Conservation (phyloP, 768 basidiomycete genomes). For the Russula olivacea region DNA sequence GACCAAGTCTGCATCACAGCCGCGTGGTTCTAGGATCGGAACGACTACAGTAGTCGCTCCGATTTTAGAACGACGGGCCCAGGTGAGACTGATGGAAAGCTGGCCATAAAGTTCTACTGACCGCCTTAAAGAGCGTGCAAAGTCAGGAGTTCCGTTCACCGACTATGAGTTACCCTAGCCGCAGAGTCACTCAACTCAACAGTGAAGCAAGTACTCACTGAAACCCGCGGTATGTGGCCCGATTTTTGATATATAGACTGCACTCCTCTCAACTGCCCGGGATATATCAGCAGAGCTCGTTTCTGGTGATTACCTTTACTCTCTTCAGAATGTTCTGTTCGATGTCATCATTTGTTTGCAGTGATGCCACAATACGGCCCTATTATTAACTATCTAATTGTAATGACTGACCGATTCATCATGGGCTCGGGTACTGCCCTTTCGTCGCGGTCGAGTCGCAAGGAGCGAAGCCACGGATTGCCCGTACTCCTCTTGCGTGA, state of each 20-base stretch:
- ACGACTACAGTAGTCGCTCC: too few species aligned
- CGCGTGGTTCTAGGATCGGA: too few species aligned
- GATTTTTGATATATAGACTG: not conserved
- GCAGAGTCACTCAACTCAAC: not conserved
- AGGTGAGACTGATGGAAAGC: not conserved
- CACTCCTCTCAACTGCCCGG: not conserved
- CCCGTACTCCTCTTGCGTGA: not conserved
- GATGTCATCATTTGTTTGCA: not conserved
- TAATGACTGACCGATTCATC: not conserved
- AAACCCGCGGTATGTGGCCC: not conserved
- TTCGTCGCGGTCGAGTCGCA: not conserved
- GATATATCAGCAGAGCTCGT: constrained; percentile 10
- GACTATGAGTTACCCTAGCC: not conserved
- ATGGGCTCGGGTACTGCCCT: too few species aligned
- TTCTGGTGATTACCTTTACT: not conserved
- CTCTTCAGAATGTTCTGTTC: not conserved
- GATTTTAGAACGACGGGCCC: not conserved
- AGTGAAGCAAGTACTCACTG: not conserved
- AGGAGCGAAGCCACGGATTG: not conserved
- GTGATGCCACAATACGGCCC: not conserved
- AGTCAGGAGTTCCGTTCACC: not conserved
- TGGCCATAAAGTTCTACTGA: not conserved
- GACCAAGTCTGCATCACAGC: not conserved
- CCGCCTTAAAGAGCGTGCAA: not conserved
- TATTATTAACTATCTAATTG: not conserved